Conservation (phyloP, 2,329 filamentous ascomycete species). For the Helotiales sp. region DNA sequence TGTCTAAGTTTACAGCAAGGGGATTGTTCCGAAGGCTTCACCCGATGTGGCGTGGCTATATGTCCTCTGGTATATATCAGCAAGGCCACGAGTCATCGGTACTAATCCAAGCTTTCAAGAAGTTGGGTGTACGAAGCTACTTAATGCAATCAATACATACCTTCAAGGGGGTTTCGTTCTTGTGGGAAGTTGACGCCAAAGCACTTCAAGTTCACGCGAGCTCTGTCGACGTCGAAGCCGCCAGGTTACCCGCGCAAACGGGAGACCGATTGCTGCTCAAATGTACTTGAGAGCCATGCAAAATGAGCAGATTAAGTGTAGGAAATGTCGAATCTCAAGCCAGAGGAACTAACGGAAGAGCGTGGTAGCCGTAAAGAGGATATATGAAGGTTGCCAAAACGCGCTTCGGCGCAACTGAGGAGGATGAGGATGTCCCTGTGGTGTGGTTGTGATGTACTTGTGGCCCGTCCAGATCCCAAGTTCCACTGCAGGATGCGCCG, state of each 20-base stretch:
- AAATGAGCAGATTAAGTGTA: conserved; percentile 16
- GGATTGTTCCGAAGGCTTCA: conserved; percentile 31
- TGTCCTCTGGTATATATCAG: conserved; percentile 34
- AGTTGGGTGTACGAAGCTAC: conserved; percentile 33
- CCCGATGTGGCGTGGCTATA: conserved; percentile 28
- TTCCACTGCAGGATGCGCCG: conserved; percentile 25
- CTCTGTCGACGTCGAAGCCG: conserved; percentile 19
- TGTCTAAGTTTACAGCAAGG: conserved; percentile 31
- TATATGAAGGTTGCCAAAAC: conserved; percentile 22
- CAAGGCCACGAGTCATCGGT: conserved; percentile 36
- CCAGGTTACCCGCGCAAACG: conserved; percentile 34
- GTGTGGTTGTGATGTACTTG: conserved; percentile 27
- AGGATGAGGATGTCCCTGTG: conserved; percentile 18
- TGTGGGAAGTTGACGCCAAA: conserved; percentile 23
- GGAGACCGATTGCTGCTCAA: conserved; percentile 30
- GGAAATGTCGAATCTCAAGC: conserved; percentile 20
- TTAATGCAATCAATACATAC: conserved; percentile 38
- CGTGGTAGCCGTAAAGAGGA: conserved; percentile 22
- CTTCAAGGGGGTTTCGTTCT: conserved; percentile 27
- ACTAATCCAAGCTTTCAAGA: conserved; percentile 30
- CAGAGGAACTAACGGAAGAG: conserved; percentile 3
- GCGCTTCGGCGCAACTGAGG: conserved; percentile 20
- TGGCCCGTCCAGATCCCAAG: conserved; percentile 20
- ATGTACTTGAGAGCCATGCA: conserved; percentile 25
- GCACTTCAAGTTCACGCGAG: conserved; percentile 23